A percentile compares a stretch with the other conserved stretches of the same genome.
Conservation (phyloP, 2,329 filamentous ascomycete genomes). For the Trichophyton schoenleinii region DNA sequence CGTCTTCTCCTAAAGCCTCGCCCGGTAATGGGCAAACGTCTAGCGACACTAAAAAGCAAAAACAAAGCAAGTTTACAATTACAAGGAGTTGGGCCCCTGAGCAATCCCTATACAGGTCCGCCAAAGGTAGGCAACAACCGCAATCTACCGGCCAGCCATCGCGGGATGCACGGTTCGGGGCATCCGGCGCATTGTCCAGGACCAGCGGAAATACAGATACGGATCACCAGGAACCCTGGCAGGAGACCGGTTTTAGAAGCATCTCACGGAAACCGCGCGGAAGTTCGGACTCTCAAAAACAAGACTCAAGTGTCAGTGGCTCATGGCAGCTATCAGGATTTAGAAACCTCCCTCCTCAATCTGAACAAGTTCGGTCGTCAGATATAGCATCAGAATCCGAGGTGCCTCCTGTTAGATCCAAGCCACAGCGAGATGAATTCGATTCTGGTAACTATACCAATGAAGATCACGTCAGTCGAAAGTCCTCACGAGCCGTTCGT, state of each 20-base stretch:
- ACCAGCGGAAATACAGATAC: neutral
- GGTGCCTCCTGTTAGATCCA: neutral
- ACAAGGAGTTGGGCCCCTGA: neutral
- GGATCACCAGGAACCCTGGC: neutral
- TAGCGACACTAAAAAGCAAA: neutral
- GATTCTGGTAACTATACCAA: neutral
- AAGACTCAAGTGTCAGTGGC: neutral
- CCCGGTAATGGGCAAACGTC: neutral
- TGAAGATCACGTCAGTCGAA: neutral
- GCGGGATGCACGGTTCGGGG: neutral
- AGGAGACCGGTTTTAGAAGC: neutral
- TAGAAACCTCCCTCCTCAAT: neutral
- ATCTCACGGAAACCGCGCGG: neutral
- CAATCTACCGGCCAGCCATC: neutral
- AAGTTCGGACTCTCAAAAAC: neutral
- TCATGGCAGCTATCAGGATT: neutral
- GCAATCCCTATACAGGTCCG: neutral
- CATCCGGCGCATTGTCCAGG: neutral
- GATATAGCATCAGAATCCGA: neutral
- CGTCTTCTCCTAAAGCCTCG: neutral
- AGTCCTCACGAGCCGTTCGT: neutral
- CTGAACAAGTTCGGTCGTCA: neutral
- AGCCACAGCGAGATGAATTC: neutral
- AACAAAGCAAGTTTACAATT: neutral
- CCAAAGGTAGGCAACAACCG: neutral